phyloP scores from a whole-genome alignment of 768 basidiomycete genomes.

The Tylopilus subfusipes region DNA sequence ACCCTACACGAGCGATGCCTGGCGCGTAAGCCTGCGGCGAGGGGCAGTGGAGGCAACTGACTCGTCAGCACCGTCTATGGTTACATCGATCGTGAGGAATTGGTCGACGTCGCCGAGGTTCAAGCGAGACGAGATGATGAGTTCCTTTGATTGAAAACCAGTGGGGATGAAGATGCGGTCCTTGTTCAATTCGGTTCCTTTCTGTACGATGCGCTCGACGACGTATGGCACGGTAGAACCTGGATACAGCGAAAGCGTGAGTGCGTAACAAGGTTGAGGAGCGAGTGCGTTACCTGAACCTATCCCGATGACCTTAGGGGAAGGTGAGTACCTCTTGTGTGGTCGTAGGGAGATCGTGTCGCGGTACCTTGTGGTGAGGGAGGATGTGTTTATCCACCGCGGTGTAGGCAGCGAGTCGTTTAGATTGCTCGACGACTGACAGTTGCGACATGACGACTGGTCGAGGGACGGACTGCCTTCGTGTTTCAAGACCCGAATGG shows the following conservation, averaged over 20 bases:
- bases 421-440: constrained; percentile 68
- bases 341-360: not conserved
- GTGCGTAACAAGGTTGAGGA: not conserved
- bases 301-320: constrained; percentile 72
- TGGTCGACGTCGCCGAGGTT: constrained; percentile 86
- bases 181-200: constrained; percentile 72
- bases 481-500: not conserved
- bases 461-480: constrained; percentile 11
- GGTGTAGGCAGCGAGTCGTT: constrained; percentile 87
- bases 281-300: constrained; percentile 59
- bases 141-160: constrained; percentile 94
- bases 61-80: constrained; percentile 97
- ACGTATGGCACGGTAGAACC: constrained; percentile 96
- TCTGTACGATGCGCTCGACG: constrained; percentile 87
- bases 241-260: constrained; percentile 21
- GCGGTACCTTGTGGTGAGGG: constrained; percentile 75
- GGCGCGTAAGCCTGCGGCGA: no score
- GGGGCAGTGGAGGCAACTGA: constrained; percentile 36
- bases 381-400: constrained; percentile 90
- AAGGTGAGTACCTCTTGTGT: not conserved
- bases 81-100: constrained; percentile 89
- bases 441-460: constrained; percentile 29
- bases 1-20: no score
- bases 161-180: constrained; percentile 88
- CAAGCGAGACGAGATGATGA: constrained; percentile 79